Percentiles rank a stretch among this genome's conserved stretches.
Conservation (phyloP, 768 basidiomycete genomes). For the Exidia glandulosa region DNA sequence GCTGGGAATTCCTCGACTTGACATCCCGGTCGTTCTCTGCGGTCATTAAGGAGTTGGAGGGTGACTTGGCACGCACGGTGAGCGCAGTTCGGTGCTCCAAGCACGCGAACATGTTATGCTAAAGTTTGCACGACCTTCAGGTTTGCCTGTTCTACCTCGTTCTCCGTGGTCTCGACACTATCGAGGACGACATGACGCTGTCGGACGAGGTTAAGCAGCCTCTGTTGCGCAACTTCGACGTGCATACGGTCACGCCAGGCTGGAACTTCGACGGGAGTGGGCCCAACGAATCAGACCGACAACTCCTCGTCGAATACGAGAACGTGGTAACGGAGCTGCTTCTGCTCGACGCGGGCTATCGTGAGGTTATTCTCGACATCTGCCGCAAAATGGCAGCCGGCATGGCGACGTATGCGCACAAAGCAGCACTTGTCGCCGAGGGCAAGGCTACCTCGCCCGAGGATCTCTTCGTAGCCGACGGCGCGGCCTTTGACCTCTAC, state of each 20-base stretch:
- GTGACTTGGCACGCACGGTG: constrained; percentile 85
- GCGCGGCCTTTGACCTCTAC: constrained; percentile 86
- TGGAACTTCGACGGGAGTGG: constrained; percentile 81
- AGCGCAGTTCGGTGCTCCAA: constrained; percentile 21
- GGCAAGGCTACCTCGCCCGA: constrained; percentile 56
- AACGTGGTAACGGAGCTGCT: constrained; percentile 72
- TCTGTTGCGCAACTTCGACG: constrained; percentile 71
- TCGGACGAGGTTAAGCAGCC: constrained; percentile 79
- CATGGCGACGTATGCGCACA: constrained; percentile 93
- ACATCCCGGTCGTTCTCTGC: constrained; percentile 85
- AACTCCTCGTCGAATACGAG: constrained; percentile 75
- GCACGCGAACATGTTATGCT: neutral
- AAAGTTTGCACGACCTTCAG: constrained; percentile 26
- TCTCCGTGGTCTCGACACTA: constrained; percentile 87
- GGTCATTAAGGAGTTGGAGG: constrained; percentile 93
- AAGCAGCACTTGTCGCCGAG: constrained; percentile 48
- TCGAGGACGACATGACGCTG: constrained; percentile 98
- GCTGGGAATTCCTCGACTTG: constrained; percentile 81
- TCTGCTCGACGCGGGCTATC: constrained; percentile 43
- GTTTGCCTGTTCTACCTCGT: constrained; percentile 93
- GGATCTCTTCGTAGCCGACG: constrained; percentile 28
- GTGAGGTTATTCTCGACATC: constrained; percentile 72
- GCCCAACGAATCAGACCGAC: constrained; percentile 79
- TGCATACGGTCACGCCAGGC: constrained; percentile 66
- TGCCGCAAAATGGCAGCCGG: constrained; percentile 79